phyloP scores from a whole-genome alignment of 2,329 filamentous ascomycete genomes.

The Aspergillus cejpii region DNA sequence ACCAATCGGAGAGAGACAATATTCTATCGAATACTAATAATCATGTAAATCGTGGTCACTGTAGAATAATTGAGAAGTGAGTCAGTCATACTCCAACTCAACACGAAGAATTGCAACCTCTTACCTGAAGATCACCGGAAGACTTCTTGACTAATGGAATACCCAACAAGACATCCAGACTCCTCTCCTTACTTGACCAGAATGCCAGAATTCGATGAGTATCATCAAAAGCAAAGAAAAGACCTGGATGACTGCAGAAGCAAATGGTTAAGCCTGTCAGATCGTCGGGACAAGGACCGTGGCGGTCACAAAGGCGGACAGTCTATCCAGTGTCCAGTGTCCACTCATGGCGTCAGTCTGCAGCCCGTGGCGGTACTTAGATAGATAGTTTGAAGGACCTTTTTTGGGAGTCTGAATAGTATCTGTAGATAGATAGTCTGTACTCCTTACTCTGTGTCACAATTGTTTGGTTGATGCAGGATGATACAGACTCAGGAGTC shows the following conservation, averaged over 20 bases:
- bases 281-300: conserved; percentile 13
- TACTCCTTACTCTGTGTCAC: too few relatives aligned
- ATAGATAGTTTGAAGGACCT: neutral
- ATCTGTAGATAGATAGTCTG: neutral
- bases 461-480: neutral
- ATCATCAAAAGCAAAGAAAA: neutral
- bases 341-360: conserved; percentile 17
- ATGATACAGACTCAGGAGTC: neutral
- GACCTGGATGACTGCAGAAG: neutral
- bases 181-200: neutral
- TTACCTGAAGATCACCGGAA: too few relatives aligned
- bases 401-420: too few relatives aligned
- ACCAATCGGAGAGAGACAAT: too few relatives aligned
- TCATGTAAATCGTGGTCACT: too few relatives aligned
- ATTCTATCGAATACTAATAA: neutral
- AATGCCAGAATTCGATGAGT: neutral
- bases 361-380: conserved; percentile 11
- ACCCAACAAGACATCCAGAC: neutral
- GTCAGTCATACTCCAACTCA: too few relatives aligned
- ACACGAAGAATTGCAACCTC: too few relatives aligned
- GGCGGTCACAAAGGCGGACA: conserved; percentile 8
- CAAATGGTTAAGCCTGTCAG: conserved; percentile 13
- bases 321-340: conserved; percentile 2
- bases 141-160: neutral
- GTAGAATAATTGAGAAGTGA: too few relatives aligned